These are phyloP conservation scores for Backusella circina DNA, from an alignment of 192 early-diverging fungal genomes.

Conservation along the genomic window DNA sequence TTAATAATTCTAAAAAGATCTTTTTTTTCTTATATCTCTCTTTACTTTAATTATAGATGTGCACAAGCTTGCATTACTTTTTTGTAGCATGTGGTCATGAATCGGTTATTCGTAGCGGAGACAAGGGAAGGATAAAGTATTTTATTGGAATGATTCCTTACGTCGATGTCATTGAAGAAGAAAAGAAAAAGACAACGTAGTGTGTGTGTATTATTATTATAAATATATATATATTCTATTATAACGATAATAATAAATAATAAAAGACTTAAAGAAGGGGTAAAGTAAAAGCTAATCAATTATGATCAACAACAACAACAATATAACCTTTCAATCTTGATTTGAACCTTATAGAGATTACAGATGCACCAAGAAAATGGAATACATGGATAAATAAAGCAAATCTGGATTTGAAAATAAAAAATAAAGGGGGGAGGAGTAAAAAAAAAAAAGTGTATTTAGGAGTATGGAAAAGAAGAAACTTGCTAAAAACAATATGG, in stretches of 20 bases:
- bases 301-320: background rate
- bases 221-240: background rate
- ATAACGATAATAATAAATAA: slow-evolving; percentile 1
- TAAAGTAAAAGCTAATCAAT: background rate
- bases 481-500: background rate
- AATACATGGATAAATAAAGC: background rate
- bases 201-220: no score
- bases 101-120: background rate
- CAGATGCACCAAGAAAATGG: background rate
- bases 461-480: background rate
- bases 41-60: slow-evolving; percentile 20
- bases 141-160: background rate
- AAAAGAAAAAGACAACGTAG: background rate
- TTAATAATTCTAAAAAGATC: background rate
- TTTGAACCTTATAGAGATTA: background rate
- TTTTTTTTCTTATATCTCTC: slow-evolving; percentile 1
- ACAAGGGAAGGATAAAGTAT: background rate
- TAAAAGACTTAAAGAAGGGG: background rate
- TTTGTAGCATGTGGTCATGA: slow-evolving; percentile 22
- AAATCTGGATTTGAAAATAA: background rate
- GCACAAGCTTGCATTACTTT: slow-evolving; percentile 26
- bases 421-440: background rate
- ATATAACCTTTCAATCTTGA: background rate
- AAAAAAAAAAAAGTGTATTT: background rate
- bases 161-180: background rate